These are phyloP conservation scores for Exophiala bonariae DNA, from an alignment of 2,329 filamentous ascomycete genomes.

Conservation along the genomic window DNA sequence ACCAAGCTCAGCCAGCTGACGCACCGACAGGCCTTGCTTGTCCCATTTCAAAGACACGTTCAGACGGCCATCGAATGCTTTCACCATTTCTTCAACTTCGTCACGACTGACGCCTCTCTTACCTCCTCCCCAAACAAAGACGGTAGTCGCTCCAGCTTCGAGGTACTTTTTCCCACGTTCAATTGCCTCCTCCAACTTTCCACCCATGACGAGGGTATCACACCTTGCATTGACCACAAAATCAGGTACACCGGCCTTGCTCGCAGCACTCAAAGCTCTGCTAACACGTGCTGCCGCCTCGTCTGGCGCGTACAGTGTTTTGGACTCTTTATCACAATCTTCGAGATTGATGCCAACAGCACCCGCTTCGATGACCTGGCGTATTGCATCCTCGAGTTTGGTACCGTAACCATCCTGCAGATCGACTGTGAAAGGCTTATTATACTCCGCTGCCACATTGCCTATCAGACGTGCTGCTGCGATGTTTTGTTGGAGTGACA, in stretches of 20 bases:
- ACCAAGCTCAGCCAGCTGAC: constrained; percentile 49
- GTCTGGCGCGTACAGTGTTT: constrained; percentile 37
- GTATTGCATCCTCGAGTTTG: constrained; percentile 46
- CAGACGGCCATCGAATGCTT: constrained; percentile 51
- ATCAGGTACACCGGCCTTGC: constrained; percentile 50
- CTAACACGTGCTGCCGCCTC: constrained; percentile 52
- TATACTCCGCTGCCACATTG: constrained; percentile 39
- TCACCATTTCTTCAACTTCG: constrained; percentile 50
- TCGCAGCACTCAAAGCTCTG: constrained; percentile 44
- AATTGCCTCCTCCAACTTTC: constrained; percentile 50
- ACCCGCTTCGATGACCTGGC: constrained; percentile 49
- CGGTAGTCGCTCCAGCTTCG: constrained; percentile 57
- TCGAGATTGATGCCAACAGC: constrained; percentile 62
- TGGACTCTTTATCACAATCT: constrained; percentile 46
- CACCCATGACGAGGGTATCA: constrained; percentile 49
- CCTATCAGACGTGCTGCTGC: constrained; percentile 48
- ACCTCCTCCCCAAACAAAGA: constrained; percentile 61
- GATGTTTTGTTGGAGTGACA: constrained; percentile 55
- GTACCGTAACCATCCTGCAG: constrained; percentile 62
- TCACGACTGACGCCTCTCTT: constrained; percentile 44
- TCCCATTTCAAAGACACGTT: constrained; percentile 47
- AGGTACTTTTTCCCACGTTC: constrained; percentile 58
- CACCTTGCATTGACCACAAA: constrained; percentile 61
- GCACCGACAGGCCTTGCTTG: constrained; percentile 43
- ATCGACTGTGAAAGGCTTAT: constrained; percentile 57